A percentile compares a stretch with the other conserved stretches of the same genome.
Evolutionary conservation across 2,329 filamentous ascomycete genomes (phyloP).

Genomic region (Colletotrichum sp.): DNA sequence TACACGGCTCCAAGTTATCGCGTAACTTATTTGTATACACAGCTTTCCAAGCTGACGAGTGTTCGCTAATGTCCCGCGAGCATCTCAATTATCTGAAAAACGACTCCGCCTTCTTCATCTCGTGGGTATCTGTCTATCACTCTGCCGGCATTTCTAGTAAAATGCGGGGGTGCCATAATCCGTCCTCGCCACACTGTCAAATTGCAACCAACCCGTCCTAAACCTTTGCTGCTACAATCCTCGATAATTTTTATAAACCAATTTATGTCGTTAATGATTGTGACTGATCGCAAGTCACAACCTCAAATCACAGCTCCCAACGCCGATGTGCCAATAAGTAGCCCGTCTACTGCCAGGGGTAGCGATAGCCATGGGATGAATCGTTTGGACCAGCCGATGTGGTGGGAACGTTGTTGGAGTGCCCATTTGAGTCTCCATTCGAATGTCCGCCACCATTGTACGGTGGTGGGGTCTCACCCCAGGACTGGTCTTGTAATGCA

Average conservation of each 20-base stretch:
- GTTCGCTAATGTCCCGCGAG: neutral
- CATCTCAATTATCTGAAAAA: neutral
- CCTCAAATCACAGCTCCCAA: neutral
- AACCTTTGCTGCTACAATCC: neutral
- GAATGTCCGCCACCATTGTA: slow-evolving; percentile 8
- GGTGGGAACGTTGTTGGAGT: neutral
- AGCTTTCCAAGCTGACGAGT: neutral
- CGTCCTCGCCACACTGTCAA: neutral
- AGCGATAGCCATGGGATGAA: slow-evolving; percentile 8
- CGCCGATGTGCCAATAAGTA: neutral
- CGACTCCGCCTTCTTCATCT: neutral
- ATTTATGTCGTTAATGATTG: neutral
- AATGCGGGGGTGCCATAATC: neutral
- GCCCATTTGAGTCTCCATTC: neutral
- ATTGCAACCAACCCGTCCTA: neutral
- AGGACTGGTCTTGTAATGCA: neutral
- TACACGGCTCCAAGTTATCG: neutral
- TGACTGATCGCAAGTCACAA: neutral
- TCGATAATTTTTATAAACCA: neutral
- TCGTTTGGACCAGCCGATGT: slow-evolving; percentile 9
- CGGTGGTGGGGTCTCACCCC: neutral
- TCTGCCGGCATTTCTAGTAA: slow-evolving; percentile 22
- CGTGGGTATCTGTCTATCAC: slow-evolving; percentile 23
- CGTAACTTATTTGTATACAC: neutral
- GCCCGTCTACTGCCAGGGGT: slow-evolving; percentile 24